These are phyloP conservation scores for Exobasidium cylindrosporum DNA, from an alignment of 1,284 basidiomycete genomes.

Conservation along the genomic window DNA sequence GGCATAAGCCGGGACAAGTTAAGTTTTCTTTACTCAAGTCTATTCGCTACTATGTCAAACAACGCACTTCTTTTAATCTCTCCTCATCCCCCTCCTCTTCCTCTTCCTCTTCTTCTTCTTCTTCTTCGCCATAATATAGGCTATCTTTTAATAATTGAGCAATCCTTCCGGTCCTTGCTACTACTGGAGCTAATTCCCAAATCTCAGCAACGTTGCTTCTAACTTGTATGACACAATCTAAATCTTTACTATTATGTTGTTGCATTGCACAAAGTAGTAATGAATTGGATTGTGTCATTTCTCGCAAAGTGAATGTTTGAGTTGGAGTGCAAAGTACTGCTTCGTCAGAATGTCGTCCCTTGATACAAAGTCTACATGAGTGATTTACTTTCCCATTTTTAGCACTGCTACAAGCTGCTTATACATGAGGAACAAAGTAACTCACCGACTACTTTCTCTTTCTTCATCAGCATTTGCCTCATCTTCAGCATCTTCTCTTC, in stretches of 20 bases:
- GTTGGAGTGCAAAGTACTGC: conserved; percentile 44
- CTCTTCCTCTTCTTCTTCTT: conserved; percentile 17
- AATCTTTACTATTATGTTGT: background rate
- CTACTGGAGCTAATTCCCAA: conserved; percentile 41
- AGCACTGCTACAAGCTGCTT: too few species aligned
- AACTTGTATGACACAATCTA: conserved; percentile 13
- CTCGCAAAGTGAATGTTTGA: conserved; percentile 42
- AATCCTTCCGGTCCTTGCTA: conserved; percentile 38
- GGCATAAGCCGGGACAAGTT: too few species aligned
- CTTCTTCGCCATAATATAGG: conserved; percentile 37
- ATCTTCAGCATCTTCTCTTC: background rate
- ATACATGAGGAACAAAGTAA: too few species aligned
- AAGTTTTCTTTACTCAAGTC: too few species aligned
- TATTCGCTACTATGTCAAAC: too few species aligned
- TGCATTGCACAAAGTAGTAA: conserved; percentile 40
- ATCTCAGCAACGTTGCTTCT: conserved; percentile 36
- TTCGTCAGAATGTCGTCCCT: conserved; percentile 44
- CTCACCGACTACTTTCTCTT: too few species aligned
- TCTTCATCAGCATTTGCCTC: background rate
- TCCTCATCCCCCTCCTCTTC: too few species aligned
- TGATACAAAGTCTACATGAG: conserved; percentile 34
- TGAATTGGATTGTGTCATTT: conserved; percentile 47
- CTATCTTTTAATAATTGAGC: conserved; percentile 30
- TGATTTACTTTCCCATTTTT: background rate
- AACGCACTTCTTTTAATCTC: too few species aligned